Evolutionary conservation across 352 stramenopile genomes (phyloP).

Genomic region (Phytophthora tentaculata): DNA sequence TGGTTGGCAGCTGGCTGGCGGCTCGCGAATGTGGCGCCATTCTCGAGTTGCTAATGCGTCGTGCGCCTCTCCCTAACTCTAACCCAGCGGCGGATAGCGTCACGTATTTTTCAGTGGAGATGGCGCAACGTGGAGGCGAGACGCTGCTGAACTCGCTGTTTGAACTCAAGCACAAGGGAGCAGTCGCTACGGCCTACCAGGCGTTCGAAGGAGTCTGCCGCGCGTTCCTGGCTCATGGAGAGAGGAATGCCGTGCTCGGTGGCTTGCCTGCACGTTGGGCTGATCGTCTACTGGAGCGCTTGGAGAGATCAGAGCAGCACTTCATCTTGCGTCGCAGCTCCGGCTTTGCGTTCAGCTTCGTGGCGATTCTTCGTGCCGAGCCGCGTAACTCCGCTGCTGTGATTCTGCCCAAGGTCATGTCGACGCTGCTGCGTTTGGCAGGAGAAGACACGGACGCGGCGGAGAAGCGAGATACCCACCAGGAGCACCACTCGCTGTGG

Average conservation of each 20-base stretch:
- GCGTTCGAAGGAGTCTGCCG: slow-evolving; percentile 88
- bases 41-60: slow-evolving; percentile 77
- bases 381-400: slow-evolving; percentile 80
- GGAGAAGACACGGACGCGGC: slow-evolving; percentile 61
- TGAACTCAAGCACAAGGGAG: slow-evolving; percentile 90
- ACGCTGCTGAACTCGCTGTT: slow-evolving; percentile 84
- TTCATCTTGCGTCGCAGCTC: slow-evolving; percentile 90
- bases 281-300: slow-evolving; percentile 72
- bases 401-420: slow-evolving; percentile 81
- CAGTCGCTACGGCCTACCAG: slow-evolving; percentile 83
- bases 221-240: slow-evolving; percentile 70
- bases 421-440: slow-evolving; percentile 68
- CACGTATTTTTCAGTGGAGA: slow-evolving; percentile 57
- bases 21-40: slow-evolving; percentile 84
- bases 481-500: slow-evolving; percentile 67
- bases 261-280: slow-evolving; percentile 75
- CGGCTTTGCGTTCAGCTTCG: slow-evolving; percentile 90
- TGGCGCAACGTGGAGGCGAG: slow-evolving; percentile 66
- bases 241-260: slow-evolving; percentile 59
- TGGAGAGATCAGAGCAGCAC: slow-evolving; percentile 82
- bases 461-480: slow-evolving; percentile 37
- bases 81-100: slow-evolving; percentile 18
- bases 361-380: slow-evolving; percentile 87
- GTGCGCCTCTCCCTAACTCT: slow-evolving; percentile 50
- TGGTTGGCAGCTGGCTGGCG: slow-evolving; percentile 88